Evolutionary conservation across 441 rosid genomes (phyloP), one percentile per base, ranked within the genome.

Genomic region (Iberis amara): DNA sequence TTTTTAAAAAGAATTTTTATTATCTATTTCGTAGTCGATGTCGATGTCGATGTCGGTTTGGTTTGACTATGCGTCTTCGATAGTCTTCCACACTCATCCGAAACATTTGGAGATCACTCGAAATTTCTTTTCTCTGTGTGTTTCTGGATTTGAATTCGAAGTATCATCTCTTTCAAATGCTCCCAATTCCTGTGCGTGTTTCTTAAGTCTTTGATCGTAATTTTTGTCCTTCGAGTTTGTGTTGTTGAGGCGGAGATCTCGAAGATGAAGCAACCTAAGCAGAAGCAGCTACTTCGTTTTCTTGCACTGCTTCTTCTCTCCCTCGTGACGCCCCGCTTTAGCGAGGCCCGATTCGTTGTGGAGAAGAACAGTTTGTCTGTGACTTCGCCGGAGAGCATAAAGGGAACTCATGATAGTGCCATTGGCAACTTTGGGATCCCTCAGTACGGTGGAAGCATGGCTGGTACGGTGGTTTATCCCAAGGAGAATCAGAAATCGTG

Each of bases 371-470:
- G 92, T 59, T 70, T 92, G 66, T 71, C 73, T 66, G 95, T 92
- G 61, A 80, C 89, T 0, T 92, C 97, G 7, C 99, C 97, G 36
- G 99, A 92, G 37, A 82, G 76, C 68, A 86, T 92, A 10, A 89
- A 77, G 63, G 99, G 96, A 4, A 79, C 73, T 7, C 77, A 86
- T 47, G 96, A 92, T 44, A 82, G 90, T 74, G 99, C 97, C 3
- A 92, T 92, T 39, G 99, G 97, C 4, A 92, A 92, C 77, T 92
- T 92, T 23, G 99, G 99, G 77, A 84, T 92, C 39, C 99, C 99
- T 26, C 90, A 92, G 68, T 92, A 92, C 70, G 99, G 99, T 3
- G 99, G 99, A 14, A 89, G 92, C 70, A 79, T 94, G 99, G 95
- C 96, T 0, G 99, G 97, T 0, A 67, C 81, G 13, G 97, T 86